Evolutionary conservation across 1,284 basidiomycete genomes (phyloP).

Genomic region (Heterobasidion parviporum): DNA sequence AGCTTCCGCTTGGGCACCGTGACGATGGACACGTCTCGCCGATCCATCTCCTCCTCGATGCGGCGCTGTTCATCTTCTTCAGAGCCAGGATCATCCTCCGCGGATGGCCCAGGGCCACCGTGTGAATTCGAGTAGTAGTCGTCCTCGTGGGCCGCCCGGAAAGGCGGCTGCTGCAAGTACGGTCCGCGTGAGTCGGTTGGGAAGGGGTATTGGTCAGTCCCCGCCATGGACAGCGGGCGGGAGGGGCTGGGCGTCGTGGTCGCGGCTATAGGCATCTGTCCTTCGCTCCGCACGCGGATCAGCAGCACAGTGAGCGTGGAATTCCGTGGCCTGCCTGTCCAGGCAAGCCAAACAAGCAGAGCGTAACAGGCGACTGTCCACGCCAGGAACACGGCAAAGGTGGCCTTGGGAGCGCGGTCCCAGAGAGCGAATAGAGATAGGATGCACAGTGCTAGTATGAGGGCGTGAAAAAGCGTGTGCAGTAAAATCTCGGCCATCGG

Average conservation of each 20-base stretch:
- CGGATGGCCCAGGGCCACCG: slow-evolving; percentile 26
- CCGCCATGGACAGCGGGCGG: slow-evolving; percentile 28
- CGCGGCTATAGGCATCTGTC: slow-evolving; percentile 10
- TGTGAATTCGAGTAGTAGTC: slow-evolving; percentile 27
- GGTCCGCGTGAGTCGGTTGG: slow-evolving; percentile 39
- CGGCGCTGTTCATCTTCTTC: slow-evolving; percentile 67
- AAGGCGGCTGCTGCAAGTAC: slow-evolving; percentile 56
- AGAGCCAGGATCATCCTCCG: slow-evolving; percentile 46
- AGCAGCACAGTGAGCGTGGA: slow-evolving; percentile 51
- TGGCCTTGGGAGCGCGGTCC: slow-evolving; percentile 39
- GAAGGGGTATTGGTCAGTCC: slow-evolving; percentile 38
- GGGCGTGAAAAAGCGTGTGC: slow-evolving; percentile 47
- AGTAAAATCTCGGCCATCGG: slow-evolving; percentile 30
- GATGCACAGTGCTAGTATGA: slow-evolving; percentile 49
- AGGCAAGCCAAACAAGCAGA: slow-evolving; percentile 42
- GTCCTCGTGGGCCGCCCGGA: slow-evolving; percentile 40
- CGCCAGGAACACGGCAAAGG: slow-evolving; percentile 58
- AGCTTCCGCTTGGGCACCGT: slow-evolving; percentile 70
- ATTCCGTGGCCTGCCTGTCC: slow-evolving; percentile 43
- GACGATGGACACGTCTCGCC: slow-evolving; percentile 72
- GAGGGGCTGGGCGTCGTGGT: slow-evolving; percentile 24
- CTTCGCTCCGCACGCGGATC: slow-evolving; percentile 32
- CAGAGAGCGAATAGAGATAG: slow-evolving; percentile 53
- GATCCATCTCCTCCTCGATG: slow-evolving; percentile 72
- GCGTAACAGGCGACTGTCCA: slow-evolving; percentile 54